phyloP scores from a whole-genome alignment of 805 yeast genomes.

The Lachancea mirantina region DNA sequence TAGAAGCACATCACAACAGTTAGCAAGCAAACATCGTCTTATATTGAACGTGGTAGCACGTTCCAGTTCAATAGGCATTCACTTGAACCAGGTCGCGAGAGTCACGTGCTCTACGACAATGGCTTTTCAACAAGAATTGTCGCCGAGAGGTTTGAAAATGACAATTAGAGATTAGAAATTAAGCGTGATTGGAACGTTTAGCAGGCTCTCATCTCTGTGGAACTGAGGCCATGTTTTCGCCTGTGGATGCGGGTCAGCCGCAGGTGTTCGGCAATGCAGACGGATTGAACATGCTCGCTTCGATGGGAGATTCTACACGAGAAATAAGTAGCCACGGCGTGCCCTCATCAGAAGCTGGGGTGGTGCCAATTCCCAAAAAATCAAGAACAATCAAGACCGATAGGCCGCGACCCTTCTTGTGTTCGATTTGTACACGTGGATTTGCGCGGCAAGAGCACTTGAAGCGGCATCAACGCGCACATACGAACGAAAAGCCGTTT shows the following conservation, averaged over 20 bases:
- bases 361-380: conserved; percentile 78
- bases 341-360: conserved; percentile 14
- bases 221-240: conserved; percentile 3
- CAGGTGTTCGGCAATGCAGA: background rate
- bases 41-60: too few species aligned
- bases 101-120: too few species aligned
- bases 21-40: too few species aligned
- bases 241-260: background rate
- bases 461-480: conserved; percentile 88
- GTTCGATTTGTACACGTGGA: conserved; percentile 86
- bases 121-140: too few species aligned
- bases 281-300: background rate
- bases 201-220: too few species aligned
- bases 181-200: too few species aligned
- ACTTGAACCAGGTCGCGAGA: too few species aligned
- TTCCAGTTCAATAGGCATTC: too few species aligned
- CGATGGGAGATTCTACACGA: background rate
- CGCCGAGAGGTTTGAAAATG: too few species aligned
- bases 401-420: conserved; percentile 89
- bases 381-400: conserved; percentile 80
- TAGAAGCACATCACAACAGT: too few species aligned
- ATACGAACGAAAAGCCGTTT: conserved; percentile 93
- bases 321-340: background rate
- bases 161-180: too few species aligned
- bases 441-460: conserved; percentile 93